These are phyloP conservation scores for Backusella mclennaniae DNA, from an alignment of 192 early-diverging fungal genomes.

Conservation along the genomic window DNA sequence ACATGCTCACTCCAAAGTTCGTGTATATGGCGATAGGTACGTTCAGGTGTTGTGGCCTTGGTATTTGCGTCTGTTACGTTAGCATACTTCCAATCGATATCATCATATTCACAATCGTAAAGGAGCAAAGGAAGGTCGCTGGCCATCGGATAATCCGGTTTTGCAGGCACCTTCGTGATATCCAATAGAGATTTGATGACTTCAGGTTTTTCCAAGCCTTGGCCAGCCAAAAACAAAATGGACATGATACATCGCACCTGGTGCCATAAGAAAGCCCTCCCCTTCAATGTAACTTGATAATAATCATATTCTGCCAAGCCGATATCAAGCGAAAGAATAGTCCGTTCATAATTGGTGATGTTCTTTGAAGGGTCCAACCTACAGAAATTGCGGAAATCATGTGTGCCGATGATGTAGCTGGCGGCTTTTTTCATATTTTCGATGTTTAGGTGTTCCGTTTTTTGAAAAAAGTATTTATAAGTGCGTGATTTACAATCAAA, in stretches of 20 bases:
- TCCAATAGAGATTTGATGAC: conserved; percentile 73
- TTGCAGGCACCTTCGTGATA: conserved; percentile 56
- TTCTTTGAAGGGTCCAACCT: conserved; percentile 87
- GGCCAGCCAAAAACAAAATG: conserved; percentile 83
- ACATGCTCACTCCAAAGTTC: conserved; percentile 47
- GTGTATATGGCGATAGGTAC: conserved; percentile 46
- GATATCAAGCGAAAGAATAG: conserved; percentile 67
- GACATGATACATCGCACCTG: conserved; percentile 97
- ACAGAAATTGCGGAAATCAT: conserved; percentile 97
- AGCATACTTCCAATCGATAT: conserved; percentile 59
- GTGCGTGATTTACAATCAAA: conserved; percentile 81
- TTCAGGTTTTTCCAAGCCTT: conserved; percentile 68
- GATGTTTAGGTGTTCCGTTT: conserved; percentile 63
- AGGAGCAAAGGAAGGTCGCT: conserved; percentile 85
- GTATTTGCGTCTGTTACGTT: conserved; percentile 22
- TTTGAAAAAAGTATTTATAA: conserved; percentile 91
- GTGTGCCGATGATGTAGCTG: conserved; percentile 67
- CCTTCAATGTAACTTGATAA: conserved; percentile 72
- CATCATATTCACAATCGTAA: conserved; percentile 79
- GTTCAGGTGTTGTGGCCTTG: conserved; percentile 29
- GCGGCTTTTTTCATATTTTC: conserved; percentile 76
- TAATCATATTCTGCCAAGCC: conserved; percentile 44
- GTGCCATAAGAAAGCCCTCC: conserved; percentile 94
- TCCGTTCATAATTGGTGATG: conserved; percentile 76
- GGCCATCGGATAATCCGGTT: conserved; percentile 91